Conservation (phyloP, 1,139 yeast species). For the Lodderomyces metapsilosis region DNA sequence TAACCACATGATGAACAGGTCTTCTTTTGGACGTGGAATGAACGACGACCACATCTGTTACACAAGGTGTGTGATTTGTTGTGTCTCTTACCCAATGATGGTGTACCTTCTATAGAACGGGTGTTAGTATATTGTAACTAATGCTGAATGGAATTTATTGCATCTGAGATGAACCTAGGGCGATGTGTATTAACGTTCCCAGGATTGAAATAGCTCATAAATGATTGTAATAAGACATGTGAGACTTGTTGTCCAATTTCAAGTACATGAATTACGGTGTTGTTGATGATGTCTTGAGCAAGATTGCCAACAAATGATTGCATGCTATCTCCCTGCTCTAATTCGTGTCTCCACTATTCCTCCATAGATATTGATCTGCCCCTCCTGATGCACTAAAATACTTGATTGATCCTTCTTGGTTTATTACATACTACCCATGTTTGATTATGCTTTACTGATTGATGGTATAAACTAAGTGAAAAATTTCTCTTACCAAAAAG, state of each 20-base stretch:
- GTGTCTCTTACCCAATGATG: slow-evolving; percentile 99
- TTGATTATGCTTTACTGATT: slow-evolving; percentile 32
- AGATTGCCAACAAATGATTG: too few relatives aligned
- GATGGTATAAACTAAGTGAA: slow-evolving; percentile 7
- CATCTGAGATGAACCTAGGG: background rate
- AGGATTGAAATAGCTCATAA: too few relatives aligned
- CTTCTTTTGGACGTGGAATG: slow-evolving; percentile 99
- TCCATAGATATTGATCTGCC: background rate
- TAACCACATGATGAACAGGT: slow-evolving; percentile 99
- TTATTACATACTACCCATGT: slow-evolving; percentile 62
- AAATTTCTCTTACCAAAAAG: slow-evolving; percentile 11
- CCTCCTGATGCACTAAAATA: background rate
- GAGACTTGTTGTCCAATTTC: too few relatives aligned
- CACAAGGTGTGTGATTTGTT: slow-evolving; percentile 99
- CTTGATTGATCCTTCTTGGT: background rate
- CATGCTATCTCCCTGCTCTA: too few relatives aligned
- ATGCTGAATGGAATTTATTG: background rate
- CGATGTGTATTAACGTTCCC: too few relatives aligned
- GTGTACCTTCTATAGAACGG: slow-evolving; percentile 86
- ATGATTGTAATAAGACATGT: too few relatives aligned
- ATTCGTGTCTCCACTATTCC: too few relatives aligned
- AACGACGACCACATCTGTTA: slow-evolving; percentile 99
- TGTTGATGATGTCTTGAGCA: background rate
- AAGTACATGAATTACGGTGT: too few relatives aligned
- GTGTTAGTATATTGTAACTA: slow-evolving; percentile 11